Evolutionary conservation across 164 flowering plant genomes (phyloP), one percentile per base, ranked within the genome.

Genomic region (Litsea cubeba): DNA sequence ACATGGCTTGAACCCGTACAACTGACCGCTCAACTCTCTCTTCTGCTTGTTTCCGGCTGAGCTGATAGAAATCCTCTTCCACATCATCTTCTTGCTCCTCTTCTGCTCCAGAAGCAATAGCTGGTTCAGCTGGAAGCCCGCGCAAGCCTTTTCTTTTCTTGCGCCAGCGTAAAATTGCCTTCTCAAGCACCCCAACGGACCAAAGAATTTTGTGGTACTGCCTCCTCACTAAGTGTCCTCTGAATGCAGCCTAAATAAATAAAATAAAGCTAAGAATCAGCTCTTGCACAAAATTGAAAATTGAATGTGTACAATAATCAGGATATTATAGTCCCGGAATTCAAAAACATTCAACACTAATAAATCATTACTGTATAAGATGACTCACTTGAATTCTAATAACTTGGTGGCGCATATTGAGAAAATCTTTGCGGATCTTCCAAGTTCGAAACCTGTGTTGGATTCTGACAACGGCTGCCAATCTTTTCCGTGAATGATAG

Each of bases 121-220:
- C 72, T 50, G 82, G 76, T 32, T 83, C 83, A 50, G 86, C 85
- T 22, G 87, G 86, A 76, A 92, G 90, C 26, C 97, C 98, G 2
- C 98, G 91, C 62, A 96, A 83, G 14, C 99, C 98, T 78, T 83
- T 94, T 67, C 97, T 87, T 86, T 86, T 94, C 65, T 75, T 63
- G 24, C 97, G 97, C 99, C 98, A 96, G 4, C 99, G 90, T 20
- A 96, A 68, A 68, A 94, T 76, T 63, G 86, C 98, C 79, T 96
- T 96, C 84, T 96, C 99, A 65, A 94, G 85, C 63, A 96, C 87
- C 60, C 99, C 99, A 62, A 94, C 97, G 1, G 99, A 94, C 98
- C 98, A 96, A 25, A 84, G n/a, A 73, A 96, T 89, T 78, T 90
- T 96, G 11, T 78, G 75, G 75, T 94, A 92, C 51, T 92, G 89